Base-by-base conservation (phyloP, 306 rosid genomes). In the Oxytropis ochrocephala region DNA sequence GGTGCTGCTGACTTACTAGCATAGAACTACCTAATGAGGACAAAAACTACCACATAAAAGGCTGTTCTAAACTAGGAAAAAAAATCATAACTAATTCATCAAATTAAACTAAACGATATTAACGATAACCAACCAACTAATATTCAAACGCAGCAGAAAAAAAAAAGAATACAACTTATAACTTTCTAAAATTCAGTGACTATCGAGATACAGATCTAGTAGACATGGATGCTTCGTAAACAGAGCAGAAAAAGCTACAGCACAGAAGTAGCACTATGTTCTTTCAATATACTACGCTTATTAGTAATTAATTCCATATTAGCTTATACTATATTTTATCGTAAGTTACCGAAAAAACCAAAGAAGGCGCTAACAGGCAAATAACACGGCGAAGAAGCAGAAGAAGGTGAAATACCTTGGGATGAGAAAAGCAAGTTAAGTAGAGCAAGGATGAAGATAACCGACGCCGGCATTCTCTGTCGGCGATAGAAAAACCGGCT, bases 401-500 rank as follows among this genome's bases (percentile, higher is more conserved):
- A 14, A 49, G 19, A 8, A 13, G 12, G 1, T 0, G 24, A 7
- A 14, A 19, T 61, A 77, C 98, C 98, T 68, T 90, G 88, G 83
- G 76, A 85, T 60, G 83, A 73, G 82, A 79, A 69, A 18, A 79
- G 69, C 76, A 80, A 80, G 84, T 72, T 53, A 63, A 86, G 78
- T 39, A 82, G 76, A 66, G 80, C 83, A 52, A 85, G 73, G 70
- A 88, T 76, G 70, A 84, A 77, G 75, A 71, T 1, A 72, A 78
- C 66, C 71, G 79, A 76, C 70, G 85, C 55, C 72, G 78, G 89
- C 98, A 92, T 92, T 86, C 84, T 86, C 75, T 76, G 75, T 72
- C 21, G 78, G 56, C 48, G 50, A 73, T 62, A 41, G 38, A 27
- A 19, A 85, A 67, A 62, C 69, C 68, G 81, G 67, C 60, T 67